Evolutionary conservation across 2,329 filamentous ascomycete species (phyloP).

Genomic region (Graphiopsis chlorocephala): DNA sequence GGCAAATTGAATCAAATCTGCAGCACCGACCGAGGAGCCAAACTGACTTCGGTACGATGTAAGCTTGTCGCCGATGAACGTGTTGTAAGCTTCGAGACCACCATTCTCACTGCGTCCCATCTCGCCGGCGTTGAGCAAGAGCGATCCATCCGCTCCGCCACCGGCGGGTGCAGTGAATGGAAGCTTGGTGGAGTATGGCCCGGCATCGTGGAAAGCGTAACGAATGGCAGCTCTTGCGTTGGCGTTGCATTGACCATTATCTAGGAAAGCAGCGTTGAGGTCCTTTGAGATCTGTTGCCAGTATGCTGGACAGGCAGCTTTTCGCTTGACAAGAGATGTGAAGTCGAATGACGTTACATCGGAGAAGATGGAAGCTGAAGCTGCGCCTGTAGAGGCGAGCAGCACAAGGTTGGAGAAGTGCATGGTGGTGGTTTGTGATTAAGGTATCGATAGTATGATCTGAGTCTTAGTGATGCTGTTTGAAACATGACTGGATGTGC

Average conservation of each 20-base stretch:
- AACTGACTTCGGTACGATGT: conserved; percentile 22
- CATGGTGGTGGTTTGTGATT: neutral
- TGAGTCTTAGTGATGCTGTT: neutral
- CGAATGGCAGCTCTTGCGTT: conserved; percentile 35
- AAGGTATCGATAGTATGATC: neutral
- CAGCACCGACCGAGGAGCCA: conserved; percentile 42
- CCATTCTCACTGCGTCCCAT: conserved; percentile 39
- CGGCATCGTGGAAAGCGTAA: conserved; percentile 33
- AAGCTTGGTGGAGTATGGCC: conserved; percentile 20
- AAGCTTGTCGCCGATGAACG: conserved; percentile 41
- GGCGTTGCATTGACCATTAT: conserved; percentile 32
- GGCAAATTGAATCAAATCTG: conserved; percentile 55
- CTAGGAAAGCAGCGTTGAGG: conserved; percentile 23
- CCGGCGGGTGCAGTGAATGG: conserved; percentile 24
- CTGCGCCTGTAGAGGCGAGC: neutral
- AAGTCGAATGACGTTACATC: neutral
- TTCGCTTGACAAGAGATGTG: neutral
- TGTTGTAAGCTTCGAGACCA: conserved; percentile 46
- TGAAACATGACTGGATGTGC: neutral
- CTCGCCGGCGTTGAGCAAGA: conserved; percentile 39
- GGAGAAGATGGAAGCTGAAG: neutral
- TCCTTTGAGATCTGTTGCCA: conserved; percentile 13
- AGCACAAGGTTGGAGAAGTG: neutral
- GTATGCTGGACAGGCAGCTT: neutral
- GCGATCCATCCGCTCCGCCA: conserved; percentile 42